Evolutionary conservation across 2,329 filamentous ascomycete species (phyloP).

Genomic region (Fusarium sp.): DNA sequence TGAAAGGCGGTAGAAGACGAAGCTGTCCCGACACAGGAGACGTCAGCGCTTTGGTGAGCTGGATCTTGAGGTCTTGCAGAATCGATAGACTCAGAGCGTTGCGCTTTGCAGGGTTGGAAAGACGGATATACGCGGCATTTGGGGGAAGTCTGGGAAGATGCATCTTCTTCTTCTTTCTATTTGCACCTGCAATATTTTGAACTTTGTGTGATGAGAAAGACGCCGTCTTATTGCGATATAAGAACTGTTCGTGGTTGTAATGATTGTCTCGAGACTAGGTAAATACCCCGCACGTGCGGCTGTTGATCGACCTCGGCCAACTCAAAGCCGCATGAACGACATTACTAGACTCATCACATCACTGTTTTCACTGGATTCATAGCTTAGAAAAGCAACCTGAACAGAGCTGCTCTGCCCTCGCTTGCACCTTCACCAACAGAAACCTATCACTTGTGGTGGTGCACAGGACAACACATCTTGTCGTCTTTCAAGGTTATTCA

Average conservation of each 20-base stretch:
- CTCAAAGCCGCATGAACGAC: neutral
- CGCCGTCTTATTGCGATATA: neutral
- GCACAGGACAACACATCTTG: neutral
- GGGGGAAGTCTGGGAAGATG: conserved; percentile 34
- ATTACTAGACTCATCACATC: neutral
- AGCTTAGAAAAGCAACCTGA: neutral
- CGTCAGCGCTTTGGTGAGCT: conserved; percentile 31
- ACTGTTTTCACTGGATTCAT: neutral
- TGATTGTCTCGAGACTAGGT: neutral
- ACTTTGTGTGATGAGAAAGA: neutral
- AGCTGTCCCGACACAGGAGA: conserved; percentile 12
- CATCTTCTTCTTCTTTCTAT: conserved; percentile 12
- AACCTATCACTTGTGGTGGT: neutral
- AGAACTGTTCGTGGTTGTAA: neutral
- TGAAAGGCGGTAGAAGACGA: conserved; percentile 34
- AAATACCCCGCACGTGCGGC: neutral
- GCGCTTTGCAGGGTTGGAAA: conserved; percentile 35
- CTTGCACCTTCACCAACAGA: neutral
- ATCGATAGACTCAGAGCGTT: conserved; percentile 40
- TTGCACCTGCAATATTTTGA: neutral
- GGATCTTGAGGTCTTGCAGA: conserved; percentile 33
- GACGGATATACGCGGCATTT: conserved; percentile 30
- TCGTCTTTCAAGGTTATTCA: neutral
- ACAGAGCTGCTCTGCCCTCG: neutral
- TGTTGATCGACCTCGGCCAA: neutral